These are phyloP conservation scores for Paraphoma chrysanthemicola DNA, from an alignment of 2,329 filamentous ascomycete species.

Conservation along the genomic window DNA sequence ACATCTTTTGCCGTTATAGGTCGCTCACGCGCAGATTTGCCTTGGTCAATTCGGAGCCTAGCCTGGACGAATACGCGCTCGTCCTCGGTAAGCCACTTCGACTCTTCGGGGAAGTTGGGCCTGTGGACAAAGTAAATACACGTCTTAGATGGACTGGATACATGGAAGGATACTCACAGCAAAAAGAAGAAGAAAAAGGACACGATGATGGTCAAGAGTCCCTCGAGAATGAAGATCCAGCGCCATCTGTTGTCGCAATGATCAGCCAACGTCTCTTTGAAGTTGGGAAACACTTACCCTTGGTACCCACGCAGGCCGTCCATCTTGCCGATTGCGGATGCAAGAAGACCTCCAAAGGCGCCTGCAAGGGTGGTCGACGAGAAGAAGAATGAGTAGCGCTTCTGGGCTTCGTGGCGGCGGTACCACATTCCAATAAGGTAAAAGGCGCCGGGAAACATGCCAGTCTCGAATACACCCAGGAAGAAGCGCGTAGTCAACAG, in stretches of 20 bases:
- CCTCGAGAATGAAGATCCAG: conserved; percentile 81
- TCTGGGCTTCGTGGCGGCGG: conserved; percentile 83
- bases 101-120: conserved; percentile 58
- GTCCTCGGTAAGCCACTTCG: conserved; percentile 55
- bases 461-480: conserved; percentile 67
- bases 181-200: conserved; percentile 56
- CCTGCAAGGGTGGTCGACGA: conserved; percentile 79
- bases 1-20: conserved; percentile 53
- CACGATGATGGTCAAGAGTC: conserved; percentile 53
- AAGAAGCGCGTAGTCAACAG: conserved; percentile 83
- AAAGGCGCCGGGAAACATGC: conserved; percentile 64
- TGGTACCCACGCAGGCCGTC: conserved; percentile 70
- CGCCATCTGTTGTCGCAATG: conserved; percentile 62
- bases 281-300: conserved; percentile 49
- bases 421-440: conserved; percentile 92
- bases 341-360: conserved; percentile 85
- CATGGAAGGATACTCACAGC: conserved; percentile 19
- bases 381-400: conserved; percentile 94
- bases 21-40: conserved; percentile 54
- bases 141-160: no score
- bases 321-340: conserved; percentile 90
- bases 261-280: neutral
- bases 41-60: conserved; percentile 57
- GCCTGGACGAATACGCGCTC: conserved; percentile 56
- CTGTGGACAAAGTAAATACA: no score